A percentile compares a stretch with the other conserved stretches of the same genome.
Conservation (phyloP, 305 asterid species). For the Fraxinus floribunda region DNA sequence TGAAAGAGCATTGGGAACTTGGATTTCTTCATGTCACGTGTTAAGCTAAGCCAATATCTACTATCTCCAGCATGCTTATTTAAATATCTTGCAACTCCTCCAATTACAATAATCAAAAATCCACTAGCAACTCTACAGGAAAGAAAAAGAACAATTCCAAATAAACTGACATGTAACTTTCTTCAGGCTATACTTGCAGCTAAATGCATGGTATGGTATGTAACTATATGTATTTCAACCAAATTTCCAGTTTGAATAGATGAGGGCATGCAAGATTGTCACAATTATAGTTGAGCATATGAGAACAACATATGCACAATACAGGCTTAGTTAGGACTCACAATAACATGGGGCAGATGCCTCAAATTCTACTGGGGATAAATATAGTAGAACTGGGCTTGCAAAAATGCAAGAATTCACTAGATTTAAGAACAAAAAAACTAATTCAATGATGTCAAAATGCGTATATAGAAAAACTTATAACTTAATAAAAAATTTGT, state of each 20-base stretch:
- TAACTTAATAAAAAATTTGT: background rate
- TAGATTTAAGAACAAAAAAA: background rate
- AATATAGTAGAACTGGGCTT: background rate
- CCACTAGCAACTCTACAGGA: conserved; percentile 66
- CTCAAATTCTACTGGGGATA: background rate
- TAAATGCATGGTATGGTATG: background rate
- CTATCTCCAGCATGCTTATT: conserved; percentile 50
- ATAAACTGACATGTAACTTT: background rate
- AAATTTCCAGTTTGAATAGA: background rate
- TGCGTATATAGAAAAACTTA: background rate
- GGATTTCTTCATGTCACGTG: conserved; percentile 47
- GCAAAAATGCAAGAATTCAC: background rate
- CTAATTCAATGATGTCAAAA: background rate
- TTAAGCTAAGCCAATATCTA: conserved; percentile 53
- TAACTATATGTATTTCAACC: background rate
- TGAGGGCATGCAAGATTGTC: background rate
- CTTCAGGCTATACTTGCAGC: background rate
- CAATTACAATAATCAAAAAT: conserved; percentile 58
- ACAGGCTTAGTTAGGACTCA: background rate
- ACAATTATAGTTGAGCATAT: background rate
- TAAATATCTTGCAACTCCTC: conserved; percentile 61
- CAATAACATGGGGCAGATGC: background rate
- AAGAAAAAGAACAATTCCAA: conserved; percentile 19
- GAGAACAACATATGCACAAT: background rate
- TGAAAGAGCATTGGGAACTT: conserved; percentile 61